Evolutionary conservation across 2,329 filamentous ascomycete genomes (phyloP), one percentile per base, ranked within the genome.

Genomic region (Nemania serpens): DNA sequence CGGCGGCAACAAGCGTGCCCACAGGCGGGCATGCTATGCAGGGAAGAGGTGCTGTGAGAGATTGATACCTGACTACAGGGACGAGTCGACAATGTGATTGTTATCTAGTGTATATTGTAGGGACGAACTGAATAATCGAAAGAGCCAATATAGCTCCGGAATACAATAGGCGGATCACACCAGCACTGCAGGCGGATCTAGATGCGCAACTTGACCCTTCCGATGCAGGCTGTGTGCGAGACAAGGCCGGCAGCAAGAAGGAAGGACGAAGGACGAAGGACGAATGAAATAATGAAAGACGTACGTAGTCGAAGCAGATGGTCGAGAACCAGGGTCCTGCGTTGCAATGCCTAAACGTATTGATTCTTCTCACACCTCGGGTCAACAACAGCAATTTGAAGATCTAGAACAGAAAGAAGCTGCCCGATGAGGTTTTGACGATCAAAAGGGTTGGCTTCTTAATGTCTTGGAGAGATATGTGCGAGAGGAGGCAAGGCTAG

Each of bases 401-500:
- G 3, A 29, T 29, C 25, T 7, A 29, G 25, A 29, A 29, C 25
- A 7, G 7, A 29, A 7, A 7, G 4, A 29, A 29, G 25, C n/a
- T n/a, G n/a, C 7, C 25, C 25, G 4, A 29, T 4, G 25, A 48
- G 49, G 17, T 46, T 25, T 54, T 13, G 42, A n/a, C 36, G 15
- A 29, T 36, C 41, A 22, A 33, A 12, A 18, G 33, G 18, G 46
- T 20, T 36, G 43, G 58, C 55, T 20, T 41, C 33, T 37, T 48
- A 22, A 15, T 36, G 36, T 18, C 46, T 25, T 36, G 39, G 61
- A 55, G 52, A 63, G 53, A 55, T 58, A 50, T 37, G 29, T 45
- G 41, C 58, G 36, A 55, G 42, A 60, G 45, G 52, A 68, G 69
- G 64, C 68, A 66, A 71, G 68, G 68, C 69, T 70, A 71, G 68